Base-by-base conservation (phyloP, 352 stramenopile species). In the Ophiocytium majus region DNA sequence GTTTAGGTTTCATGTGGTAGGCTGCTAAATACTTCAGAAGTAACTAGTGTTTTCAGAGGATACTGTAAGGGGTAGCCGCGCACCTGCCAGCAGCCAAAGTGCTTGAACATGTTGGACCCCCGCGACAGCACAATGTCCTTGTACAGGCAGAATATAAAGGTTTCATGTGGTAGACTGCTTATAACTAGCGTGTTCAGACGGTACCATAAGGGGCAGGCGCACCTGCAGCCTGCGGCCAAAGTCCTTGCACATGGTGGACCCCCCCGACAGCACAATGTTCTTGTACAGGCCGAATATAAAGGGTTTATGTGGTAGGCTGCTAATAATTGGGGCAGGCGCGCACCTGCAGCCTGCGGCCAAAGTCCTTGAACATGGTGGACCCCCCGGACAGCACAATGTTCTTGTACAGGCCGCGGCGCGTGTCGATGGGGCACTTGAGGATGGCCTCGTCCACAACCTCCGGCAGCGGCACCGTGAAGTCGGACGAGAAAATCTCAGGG, bases 281-380 rank as follows among this genome's bases (percentile, higher is more conserved):
- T 57, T 14, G 43, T 57, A 57, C 5, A 57, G 5, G 14, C 43
- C n/a, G n/a, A n/a, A n/a, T n/a, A n/a, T n/a, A n/a, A n/a, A n/a
- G n/a, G n/a, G n/a, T n/a, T n/a, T n/a, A n/a, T n/a, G n/a, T n/a
- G n/a, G n/a, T n/a, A n/a, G n/a, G n/a, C n/a, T n/a, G n/a, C n/a
- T n/a, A n/a, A 57, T 57, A 5, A 57, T 14, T 5, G 5, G 43
- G 5, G 43, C 43, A 14, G 5, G 43, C 43, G 14, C 36, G 32
- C 75, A 81, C 75, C 85, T 89, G 85, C 50, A 98, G 92, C 63
- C 95, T 92, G 49, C 94, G 92, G 35, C 94, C 95, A 91, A 98
- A 98, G 89, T 98, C 94, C 87, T 98, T 98, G 88, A 98, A 98
- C 93, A 98, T 97, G n/a, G 95, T 98, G 82, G 92, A 96, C 71